Percentiles rank a stretch among this genome's conserved stretches.
Evolutionary conservation across 257 asterid species (phyloP).

Genomic region (Forsythia viridissima): DNA sequence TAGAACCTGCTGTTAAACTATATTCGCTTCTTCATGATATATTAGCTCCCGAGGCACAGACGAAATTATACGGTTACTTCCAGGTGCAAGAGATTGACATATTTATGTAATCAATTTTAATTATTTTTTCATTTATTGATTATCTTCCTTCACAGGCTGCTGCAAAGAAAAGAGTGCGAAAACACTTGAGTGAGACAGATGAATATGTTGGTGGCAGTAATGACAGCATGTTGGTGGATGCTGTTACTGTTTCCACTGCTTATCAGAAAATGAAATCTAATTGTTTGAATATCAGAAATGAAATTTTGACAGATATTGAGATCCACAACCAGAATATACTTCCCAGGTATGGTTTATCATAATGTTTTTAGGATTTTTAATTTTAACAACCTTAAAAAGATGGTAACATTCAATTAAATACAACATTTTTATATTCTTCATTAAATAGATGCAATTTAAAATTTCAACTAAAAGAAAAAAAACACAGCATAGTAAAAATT

Average conservation of each 20-base stretch:
- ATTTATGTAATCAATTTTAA: slow-evolving; percentile 2
- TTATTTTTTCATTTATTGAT: neutral
- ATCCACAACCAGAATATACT: slow-evolving; percentile 56
- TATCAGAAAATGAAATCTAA: slow-evolving; percentile 51
- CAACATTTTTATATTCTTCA: neutral
- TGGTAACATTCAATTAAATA: neutral
- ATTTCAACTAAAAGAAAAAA: neutral
- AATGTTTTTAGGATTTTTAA: neutral
- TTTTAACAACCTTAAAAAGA: neutral
- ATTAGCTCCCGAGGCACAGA: slow-evolving; percentile 56
- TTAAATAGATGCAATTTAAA: neutral
- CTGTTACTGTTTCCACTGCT: slow-evolving; percentile 44
- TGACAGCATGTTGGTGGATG: slow-evolving; percentile 47
- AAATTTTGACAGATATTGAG: slow-evolving; percentile 51
- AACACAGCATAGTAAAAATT: neutral
- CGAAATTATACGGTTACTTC: slow-evolving; percentile 44
- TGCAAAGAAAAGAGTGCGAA: slow-evolving; percentile 54
- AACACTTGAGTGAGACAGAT: slow-evolving; percentile 56
- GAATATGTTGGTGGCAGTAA: slow-evolving; percentile 53
- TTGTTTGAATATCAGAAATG: slow-evolving; percentile 47
- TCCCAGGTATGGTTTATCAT: slow-evolving; percentile 42
- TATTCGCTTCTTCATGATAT: slow-evolving; percentile 49
- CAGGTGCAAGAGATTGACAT: slow-evolving; percentile 35
- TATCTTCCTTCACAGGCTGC: slow-evolving; percentile 40
- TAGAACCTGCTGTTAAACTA: slow-evolving; percentile 51